Base-by-base conservation (phyloP, 2,329 filamentous ascomycete species). In the Neophaeococcomyces mojaviensis region DNA sequence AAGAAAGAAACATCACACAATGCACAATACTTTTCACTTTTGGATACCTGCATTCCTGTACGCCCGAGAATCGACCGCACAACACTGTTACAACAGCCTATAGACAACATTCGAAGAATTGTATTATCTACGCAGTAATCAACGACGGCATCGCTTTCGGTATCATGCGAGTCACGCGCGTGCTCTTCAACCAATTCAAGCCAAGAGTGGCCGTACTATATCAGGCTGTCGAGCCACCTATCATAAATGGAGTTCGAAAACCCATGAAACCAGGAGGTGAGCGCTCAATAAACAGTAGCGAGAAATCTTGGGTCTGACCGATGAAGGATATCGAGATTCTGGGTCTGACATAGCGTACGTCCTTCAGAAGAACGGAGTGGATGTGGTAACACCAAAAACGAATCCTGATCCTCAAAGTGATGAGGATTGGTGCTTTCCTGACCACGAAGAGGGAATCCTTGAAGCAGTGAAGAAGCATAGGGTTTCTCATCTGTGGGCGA, bases 401-500 rank as follows among this genome's bases (percentile, higher is more conserved):
- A 49, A 49, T 1, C 66, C 67, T 2, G 52, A 63, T 33, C 62
- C 64, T 3, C 44, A 43, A 3, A 47, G 52, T 2, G 53, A 68
- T 3, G 41, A 55, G 28, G 61, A 62, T 3, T 72, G 68, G 68
- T 65, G 62, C 36, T 72, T 69, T 46, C 63, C 69, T 2, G 69
- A 72, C 48, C 68, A 65, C 6, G 66, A 70, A 47, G 58, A 59
- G 2, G 68, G 68, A 1, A 68, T 72, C n/a, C 36, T 65, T 0
- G 47, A 56, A 3, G 71, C 70, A 0, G 41, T 73, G 1, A 5
- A 28, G 5, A 42, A 62, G 2, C 56, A 57, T 31, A 68, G 69
- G 0, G 66, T 68, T 0, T 74, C 67, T 1, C 65, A 70, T 50
- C 56, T 75, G 2, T 75, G 71, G 70, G 69, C 70, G 1, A 76